Base-by-base conservation (phyloP, 1,284 basidiomycete genomes). In the Caloboletus inedulis region DNA sequence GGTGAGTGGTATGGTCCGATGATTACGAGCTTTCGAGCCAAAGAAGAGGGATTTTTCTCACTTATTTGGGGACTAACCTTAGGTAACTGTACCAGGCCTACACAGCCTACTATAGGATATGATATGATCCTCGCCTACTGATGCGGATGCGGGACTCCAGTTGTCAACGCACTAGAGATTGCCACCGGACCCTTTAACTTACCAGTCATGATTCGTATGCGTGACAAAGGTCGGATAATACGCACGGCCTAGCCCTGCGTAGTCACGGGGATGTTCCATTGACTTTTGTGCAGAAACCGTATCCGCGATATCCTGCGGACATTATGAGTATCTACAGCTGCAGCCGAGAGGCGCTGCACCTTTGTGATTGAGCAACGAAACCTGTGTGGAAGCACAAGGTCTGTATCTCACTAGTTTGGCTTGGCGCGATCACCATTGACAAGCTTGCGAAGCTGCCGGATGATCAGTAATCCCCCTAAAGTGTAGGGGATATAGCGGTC, bases 271-370 rank as follows among this genome's bases (percentile, higher is more conserved):
- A 9, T 21, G 25, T 12, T n/a, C 7, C 6, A 16, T 16, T 31
- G 34, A 33, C 23, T n/a, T 29, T 27, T 36, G 13, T 16, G 21
- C 31, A 27, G 21, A 39, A 31, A 40, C 10, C 9, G 2, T 19
- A 43, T 19, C 0, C n/a, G 25, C 12, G 37, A 35, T 25, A 27
- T 49, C 47, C 47, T 39, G 60, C 37, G 53, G 57, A 41, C 12
- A 43, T 51, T 41, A 21, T 41, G 42, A 43, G 44, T 34, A 45
- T 47, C 25, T 48, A 6, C n/a, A 27, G 19, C 33, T 12, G 35
- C 19, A 31, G 35, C n/a, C 27, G 25, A 21, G 25, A 30, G 31
- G 59, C 48, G 29, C 47, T 51, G 59, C 33, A 37, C n/a, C 8
- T 44, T 21, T 18, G 16, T 19, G 30, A 31, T 56, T 19, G 9